Evolutionary conservation across 2,329 filamentous ascomycete genomes (phyloP), one percentile per base, ranked within the genome.

Genomic region (Chaetomiaceae sp.): DNA sequence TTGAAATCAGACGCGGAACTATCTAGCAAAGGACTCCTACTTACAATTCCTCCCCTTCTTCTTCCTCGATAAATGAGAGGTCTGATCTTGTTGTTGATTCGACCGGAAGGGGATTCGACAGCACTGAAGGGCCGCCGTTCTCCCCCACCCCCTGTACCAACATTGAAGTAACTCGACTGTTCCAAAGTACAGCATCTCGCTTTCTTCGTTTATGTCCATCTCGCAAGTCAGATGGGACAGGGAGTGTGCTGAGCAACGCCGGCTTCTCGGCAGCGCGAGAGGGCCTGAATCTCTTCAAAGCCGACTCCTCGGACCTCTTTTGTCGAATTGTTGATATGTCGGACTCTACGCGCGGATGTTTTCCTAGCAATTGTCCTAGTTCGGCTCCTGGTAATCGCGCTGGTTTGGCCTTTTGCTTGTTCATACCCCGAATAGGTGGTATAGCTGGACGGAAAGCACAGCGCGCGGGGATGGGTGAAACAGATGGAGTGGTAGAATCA

Each of bases 351-450:
- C n/a, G 40, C 22, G 20, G 32, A 36, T 40, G 30, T 39, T 48
- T 48, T 38, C 35, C 20, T 38, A 26, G 20, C n/a, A n/a, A n/a
- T n/a, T n/a, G n/a, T n/a, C n/a, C n/a, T n/a, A n/a, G n/a, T n/a
- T n/a, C n/a, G n/a, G n/a, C n/a, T n/a, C n/a, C n/a, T n/a, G n/a
- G n/a, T n/a, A n/a, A n/a, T n/a, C n/a, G n/a, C 4, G 17, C 18
- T 35, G 32, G n/a, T 7, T 35, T 14, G 8, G 27, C 8, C 20
- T 15, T 26, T 27, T 12, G 40, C 19, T 19, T 43, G 9, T 42
- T 42, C 15, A 49, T 49, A 41, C 47, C 38, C 26, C 47, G 38
- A 45, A 49, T 49, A 42, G 42, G 47, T 49, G 24, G 37, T 42
- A 49, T n/a, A n/a, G n/a, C n/a, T n/a, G n/a, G n/a, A n/a, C n/a